Percentiles rank a stretch among this genome's conserved stretches.
phyloP scores from a whole-genome alignment of 2,329 filamentous ascomycete species.

The Colletotrichum abscissum region DNA sequence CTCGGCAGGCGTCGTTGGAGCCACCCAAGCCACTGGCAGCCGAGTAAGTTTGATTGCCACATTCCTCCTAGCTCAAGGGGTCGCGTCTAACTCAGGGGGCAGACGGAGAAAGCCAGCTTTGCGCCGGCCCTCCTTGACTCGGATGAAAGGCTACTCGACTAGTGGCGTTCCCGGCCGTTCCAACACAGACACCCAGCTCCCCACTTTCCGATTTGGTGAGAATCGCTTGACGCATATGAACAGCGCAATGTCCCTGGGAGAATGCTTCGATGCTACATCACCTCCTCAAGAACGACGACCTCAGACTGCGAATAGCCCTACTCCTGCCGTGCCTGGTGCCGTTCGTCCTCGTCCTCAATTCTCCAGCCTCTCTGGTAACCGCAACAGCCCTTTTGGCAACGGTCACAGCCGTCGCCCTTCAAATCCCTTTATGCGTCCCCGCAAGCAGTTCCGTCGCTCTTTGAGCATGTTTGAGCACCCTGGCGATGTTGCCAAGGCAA shows the following conservation, averaged over 20 bases:
- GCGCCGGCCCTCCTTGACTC: constrained; percentile 78
- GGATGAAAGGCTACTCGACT: constrained; percentile 80
- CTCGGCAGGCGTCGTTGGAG: constrained; percentile 60
- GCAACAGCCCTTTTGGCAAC: constrained; percentile 80
- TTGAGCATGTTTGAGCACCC: constrained; percentile 98
- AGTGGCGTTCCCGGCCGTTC: constrained; percentile 71
- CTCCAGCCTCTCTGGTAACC: constrained; percentile 67
- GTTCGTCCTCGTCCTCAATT: constrained; percentile 76
- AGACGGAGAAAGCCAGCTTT: constrained; percentile 76
- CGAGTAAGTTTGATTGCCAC: constrained; percentile 59
- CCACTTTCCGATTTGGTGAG: constrained; percentile 77
- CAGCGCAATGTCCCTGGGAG: constrained; percentile 76
- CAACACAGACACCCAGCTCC: constrained; percentile 72
- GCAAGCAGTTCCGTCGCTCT: constrained; percentile 91
- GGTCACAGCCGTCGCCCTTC: constrained; percentile 78
- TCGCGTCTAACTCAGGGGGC: constrained; percentile 35
- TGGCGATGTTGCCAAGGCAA: constrained; percentile 86
- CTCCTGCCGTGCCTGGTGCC: constrained; percentile 64
- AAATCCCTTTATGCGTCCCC: constrained; percentile 78
- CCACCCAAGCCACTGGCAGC: constrained; percentile 58
- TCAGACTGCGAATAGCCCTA: constrained; percentile 70
- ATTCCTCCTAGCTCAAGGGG: constrained; percentile 25
- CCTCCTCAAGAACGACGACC: constrained; percentile 77
- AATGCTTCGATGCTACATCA: constrained; percentile 81
- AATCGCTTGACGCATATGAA: constrained; percentile 41